Percentiles rank a stretch among this genome's conserved stretches.
Conservation (phyloP, 257 asterid species). For the Forsythia viridissima region DNA sequence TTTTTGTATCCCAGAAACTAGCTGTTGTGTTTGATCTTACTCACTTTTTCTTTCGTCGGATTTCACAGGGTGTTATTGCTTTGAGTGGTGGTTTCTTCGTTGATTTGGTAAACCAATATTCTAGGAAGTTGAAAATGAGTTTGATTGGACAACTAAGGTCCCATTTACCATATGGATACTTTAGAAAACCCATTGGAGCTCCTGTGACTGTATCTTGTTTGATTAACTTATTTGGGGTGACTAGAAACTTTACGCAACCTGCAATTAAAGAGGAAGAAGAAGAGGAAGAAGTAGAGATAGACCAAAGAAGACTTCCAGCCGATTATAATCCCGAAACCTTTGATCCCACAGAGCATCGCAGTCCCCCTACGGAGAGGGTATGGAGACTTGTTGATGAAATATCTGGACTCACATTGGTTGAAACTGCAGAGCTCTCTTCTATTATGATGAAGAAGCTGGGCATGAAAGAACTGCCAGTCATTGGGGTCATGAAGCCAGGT, state of each 20-base stretch:
- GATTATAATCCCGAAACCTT: constrained; percentile 77
- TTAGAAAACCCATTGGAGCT: constrained; percentile 27
- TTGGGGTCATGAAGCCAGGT: constrained; percentile 52
- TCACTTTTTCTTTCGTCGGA: neutral
- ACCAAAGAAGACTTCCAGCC: constrained; percentile 80
- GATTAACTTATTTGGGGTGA: constrained; percentile 32
- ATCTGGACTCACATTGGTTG: constrained; percentile 65
- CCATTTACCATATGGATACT: constrained; percentile 38
- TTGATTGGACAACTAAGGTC: constrained; percentile 52
- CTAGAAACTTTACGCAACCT: constrained; percentile 51
- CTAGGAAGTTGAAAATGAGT: constrained; percentile 44
- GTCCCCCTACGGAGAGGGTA: constrained; percentile 78
- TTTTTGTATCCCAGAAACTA: neutral
- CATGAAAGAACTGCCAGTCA: constrained; percentile 42
- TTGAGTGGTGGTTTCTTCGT: neutral
- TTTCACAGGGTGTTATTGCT: neutral
- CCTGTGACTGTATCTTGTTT: constrained; percentile 24
- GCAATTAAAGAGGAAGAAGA: constrained; percentile 58
- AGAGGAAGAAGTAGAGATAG: constrained; percentile 66
- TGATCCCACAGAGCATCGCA: constrained; percentile 80
- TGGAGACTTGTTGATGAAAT: constrained; percentile 86
- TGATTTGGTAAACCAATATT: neutral
- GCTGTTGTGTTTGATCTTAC: neutral
- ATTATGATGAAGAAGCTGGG: constrained; percentile 52
- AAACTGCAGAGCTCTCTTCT: constrained; percentile 54